Evolutionary conservation across 345 rosid species (phyloP).

Genomic region (Populus euphratica): DNA sequence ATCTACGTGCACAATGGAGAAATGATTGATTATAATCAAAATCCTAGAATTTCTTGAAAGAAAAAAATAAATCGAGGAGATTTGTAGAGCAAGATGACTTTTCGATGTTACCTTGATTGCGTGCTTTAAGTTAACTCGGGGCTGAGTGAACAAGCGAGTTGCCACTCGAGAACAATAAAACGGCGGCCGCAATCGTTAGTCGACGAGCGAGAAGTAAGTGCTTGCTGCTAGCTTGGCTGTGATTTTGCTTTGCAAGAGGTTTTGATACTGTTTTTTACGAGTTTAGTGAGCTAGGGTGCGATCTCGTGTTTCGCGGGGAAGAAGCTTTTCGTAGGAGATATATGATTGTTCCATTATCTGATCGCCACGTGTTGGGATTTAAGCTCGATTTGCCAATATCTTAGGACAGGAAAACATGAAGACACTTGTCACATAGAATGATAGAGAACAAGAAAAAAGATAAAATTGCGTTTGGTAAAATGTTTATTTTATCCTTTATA

Average conservation of each 20-base stretch:
- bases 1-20: neutral
- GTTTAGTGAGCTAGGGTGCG: neutral
- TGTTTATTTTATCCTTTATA: too few species aligned
- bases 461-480: too few species aligned
- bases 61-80: neutral
- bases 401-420: too few species aligned
- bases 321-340: neutral
- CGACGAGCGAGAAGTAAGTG: neutral
- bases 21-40: neutral
- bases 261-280: neutral
- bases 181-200: neutral
- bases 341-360: slow-evolving; percentile 17
- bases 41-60: neutral
- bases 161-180: neutral
- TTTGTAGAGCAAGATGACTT: neutral
- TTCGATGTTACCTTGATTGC: neutral
- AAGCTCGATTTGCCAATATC: neutral
- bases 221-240: neutral
- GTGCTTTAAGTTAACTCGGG: neutral
- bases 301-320: neutral
- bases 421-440: too few species aligned
- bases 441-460: too few species aligned
- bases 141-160: neutral
- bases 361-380: neutral
- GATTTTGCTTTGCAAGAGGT: neutral